A percentile compares a stretch with the other conserved stretches of the same genome.
Evolutionary conservation across 116 monocot genomes (phyloP).

Genomic region (Dioscorea cayenensis): DNA sequence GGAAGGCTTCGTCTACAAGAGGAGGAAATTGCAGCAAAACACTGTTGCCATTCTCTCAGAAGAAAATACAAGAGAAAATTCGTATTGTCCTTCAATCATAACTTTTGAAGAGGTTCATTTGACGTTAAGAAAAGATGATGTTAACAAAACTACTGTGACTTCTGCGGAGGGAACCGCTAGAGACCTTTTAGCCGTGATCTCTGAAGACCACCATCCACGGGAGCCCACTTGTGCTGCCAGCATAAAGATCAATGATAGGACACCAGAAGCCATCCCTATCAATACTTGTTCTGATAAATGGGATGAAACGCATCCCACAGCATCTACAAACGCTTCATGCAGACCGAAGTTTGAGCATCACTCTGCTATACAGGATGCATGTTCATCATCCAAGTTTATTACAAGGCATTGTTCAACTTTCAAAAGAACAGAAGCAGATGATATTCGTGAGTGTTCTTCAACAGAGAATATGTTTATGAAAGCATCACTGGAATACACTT

Average conservation of each 20-base stretch:
- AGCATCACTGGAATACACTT: conserved; percentile 6
- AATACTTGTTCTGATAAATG: background rate
- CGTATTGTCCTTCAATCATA: background rate
- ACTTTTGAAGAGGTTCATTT: background rate
- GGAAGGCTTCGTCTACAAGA: conserved; percentile 28
- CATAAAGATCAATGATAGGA: background rate
- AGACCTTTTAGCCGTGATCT: background rate
- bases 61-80: conserved; percentile 10
- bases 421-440: conserved; percentile 14
- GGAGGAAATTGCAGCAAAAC: conserved; percentile 27
- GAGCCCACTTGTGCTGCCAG: background rate
- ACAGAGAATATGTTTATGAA: conserved; percentile 14
- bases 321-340: background rate
- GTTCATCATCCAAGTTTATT: conserved; percentile 25
- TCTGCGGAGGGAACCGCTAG: background rate
- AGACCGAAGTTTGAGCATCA: conserved; percentile 4
- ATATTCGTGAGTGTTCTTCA: conserved; percentile 32
- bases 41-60: conserved; percentile 17
- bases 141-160: background rate
- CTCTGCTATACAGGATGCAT: conserved; percentile 16
- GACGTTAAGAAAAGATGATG: background rate
- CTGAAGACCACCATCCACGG: background rate
- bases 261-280: background rate
- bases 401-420: conserved; percentile 13
- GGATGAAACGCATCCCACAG: background rate